These are phyloP conservation scores for Aspergillus alliaceus DNA, from an alignment of 2,329 filamentous ascomycete genomes.

Conservation along the genomic window DNA sequence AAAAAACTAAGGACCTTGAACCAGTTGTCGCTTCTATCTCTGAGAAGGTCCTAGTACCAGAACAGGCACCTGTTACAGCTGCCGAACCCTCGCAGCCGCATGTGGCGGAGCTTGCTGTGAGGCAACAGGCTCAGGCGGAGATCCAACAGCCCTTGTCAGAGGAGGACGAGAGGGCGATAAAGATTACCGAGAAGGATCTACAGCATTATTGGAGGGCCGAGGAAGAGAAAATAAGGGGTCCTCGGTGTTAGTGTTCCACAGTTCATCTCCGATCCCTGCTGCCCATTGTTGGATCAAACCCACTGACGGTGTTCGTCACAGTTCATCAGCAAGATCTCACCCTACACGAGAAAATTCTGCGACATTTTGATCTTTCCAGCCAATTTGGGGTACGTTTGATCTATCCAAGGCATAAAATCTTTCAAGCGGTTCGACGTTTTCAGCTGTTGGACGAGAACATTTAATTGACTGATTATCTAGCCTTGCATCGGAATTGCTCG, in stretches of 20 bases:
- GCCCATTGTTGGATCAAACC: neutral
- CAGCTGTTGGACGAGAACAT: neutral
- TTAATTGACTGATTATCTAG: slow-evolving; percentile 46
- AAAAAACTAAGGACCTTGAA: slow-evolving; percentile 35
- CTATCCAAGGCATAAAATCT: neutral
- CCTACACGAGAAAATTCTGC: slow-evolving; percentile 78
- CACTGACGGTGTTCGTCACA: slow-evolving; percentile 16
- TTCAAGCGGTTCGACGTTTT: neutral
- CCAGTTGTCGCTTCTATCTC: slow-evolving; percentile 38
- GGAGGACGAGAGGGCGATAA: slow-evolving; percentile 54
- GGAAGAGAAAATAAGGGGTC: slow-evolving; percentile 67
- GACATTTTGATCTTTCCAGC: slow-evolving; percentile 88
- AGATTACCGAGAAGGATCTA: slow-evolving; percentile 68
- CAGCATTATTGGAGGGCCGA: slow-evolving; percentile 74
- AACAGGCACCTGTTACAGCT: slow-evolving; percentile 26
- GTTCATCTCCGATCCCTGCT: neutral
- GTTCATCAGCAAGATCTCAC: slow-evolving; percentile 76
- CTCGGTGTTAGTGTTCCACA: slow-evolving; percentile 46
- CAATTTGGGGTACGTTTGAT: slow-evolving; percentile 80
- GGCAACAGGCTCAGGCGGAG: slow-evolving; percentile 52
- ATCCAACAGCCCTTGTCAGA: slow-evolving; percentile 32
- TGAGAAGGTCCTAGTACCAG: slow-evolving; percentile 25
- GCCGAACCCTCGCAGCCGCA: slow-evolving; percentile 30
- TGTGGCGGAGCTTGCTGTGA: slow-evolving; percentile 37
- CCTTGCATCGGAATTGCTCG: slow-evolving; percentile 85